Base-by-base conservation (phyloP, 208 protist genomes). In the Leishmania arabica region DNA sequence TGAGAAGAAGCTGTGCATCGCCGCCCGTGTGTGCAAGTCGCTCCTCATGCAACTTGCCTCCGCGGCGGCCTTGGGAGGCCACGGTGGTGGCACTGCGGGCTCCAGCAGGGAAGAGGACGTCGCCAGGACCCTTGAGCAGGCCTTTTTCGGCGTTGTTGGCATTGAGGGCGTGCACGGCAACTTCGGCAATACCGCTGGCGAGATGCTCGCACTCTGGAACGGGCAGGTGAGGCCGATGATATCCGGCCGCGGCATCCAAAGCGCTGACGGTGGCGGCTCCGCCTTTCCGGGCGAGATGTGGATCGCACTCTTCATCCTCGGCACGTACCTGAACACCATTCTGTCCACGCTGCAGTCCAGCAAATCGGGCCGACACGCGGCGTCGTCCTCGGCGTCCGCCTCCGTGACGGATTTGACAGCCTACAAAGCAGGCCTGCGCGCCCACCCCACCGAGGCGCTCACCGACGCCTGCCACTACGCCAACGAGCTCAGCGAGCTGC, bases 261-360 rank as follows among this genome's bases (percentile, higher is more conserved):
- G 11, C 21, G 13, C 45, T 34, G 53, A 42, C 27, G 68, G 49
- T 60, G 64, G n/a, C n/a, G 27, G 77, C 42, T 42, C 49, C 13
- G n/a, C 56, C 34, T 82, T 93, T 49, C 86, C 83, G 1, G 91
- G 89, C 9, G 90, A 91, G 65, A 64, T 87, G 70, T 96, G 93
- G 91, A 89, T 93, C 24, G 88, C 88, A 1, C 75, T 92, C 21
- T 93, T 92, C 78, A 84, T 88, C 3, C 80, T 96, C 49, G 93
- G 91, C 49, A 88, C 84, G 37, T 89, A 95, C 74, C 65, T 95
- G 31, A 96, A 96, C 81, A 72, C 85, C 70, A 84, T 96, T 11
- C 7, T 88, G 34, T 82, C 76, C 24, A 51, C 89, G 8, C 45
- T 91, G 27, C 47, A 56, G 31, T 58, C 31, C 24, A 27, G 54